phyloP scores from a whole-genome alignment of 306 rosid genomes.

The Parietaria judaica region DNA sequence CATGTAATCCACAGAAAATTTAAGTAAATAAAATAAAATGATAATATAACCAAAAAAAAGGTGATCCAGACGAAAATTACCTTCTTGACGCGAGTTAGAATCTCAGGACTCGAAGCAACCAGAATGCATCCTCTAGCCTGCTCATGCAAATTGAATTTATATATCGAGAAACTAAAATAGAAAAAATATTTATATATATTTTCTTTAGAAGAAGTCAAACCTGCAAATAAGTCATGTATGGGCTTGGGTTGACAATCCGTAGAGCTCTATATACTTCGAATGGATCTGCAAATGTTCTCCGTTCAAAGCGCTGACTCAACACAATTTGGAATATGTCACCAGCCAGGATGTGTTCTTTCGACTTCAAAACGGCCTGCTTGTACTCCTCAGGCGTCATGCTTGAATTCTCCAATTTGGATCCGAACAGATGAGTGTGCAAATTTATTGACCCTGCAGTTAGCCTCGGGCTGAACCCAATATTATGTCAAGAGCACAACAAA shows the following conservation, averaged over 20 bases:
- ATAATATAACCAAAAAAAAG: not conserved
- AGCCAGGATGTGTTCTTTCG: conserved; percentile 88
- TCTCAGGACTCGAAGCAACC: conserved; percentile 99
- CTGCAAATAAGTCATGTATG: conserved; percentile 96
- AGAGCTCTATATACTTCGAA: conserved; percentile 90
- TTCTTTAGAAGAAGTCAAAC: conserved; percentile 28
- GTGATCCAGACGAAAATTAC: conserved; percentile 19
- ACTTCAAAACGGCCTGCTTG: conserved; percentile 71
- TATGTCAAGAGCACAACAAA: not conserved
- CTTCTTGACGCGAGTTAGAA: conserved; percentile 90
- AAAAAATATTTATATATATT: not conserved
- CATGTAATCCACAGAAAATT: conserved; percentile 11
- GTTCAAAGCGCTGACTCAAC: conserved; percentile 87
- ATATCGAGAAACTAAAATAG: conserved; percentile 9
- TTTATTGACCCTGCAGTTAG: conserved; percentile 81
- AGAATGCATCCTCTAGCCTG: conserved; percentile 95
- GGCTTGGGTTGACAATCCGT: conserved; percentile 94
- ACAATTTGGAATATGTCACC: conserved; percentile 98
- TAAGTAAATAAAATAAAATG: not conserved
- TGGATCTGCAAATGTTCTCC: conserved; percentile 96
- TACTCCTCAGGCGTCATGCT: conserved; percentile 78
- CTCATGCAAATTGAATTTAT: conserved; percentile 5
- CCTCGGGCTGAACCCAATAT: conserved; percentile 72
- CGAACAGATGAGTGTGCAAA: conserved; percentile 53
- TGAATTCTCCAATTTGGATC: conserved; percentile 63